Base-by-base conservation (phyloP, 1,139 yeast species). In the Neolecta irregularis region DNA sequence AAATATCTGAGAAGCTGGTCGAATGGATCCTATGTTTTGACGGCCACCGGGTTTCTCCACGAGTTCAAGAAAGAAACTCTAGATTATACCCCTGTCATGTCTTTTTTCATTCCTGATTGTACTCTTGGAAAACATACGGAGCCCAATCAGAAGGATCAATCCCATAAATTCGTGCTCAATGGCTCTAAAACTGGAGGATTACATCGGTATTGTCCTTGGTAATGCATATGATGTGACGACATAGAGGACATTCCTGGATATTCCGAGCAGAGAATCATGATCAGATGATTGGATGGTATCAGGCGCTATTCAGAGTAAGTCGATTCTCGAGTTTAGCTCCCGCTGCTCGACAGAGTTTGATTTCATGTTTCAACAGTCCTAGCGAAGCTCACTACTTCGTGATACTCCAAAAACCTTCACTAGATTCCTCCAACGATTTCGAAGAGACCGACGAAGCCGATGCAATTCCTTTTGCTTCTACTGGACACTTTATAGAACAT, bases 1-100 rank as follows among this genome's bases (percentile, higher is more conserved):
- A 88, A 85, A 60, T 83, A 73, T 53, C 64, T 88, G 45, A 85
- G 83, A 60, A 77, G 88, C 20, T 91, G 83, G 56, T 72, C 93
- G 4, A 69, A 74, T 46, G 93, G 92, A 4, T 88, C 80, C 73
- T 91, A 83, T 53, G 93, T 88, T 21, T 62, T 88, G 46, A 83
- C 98, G 1, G 78, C 95, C 39, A 72, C 74, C 40, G 31, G 41
- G 5, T 85, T 71, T 50, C 61, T 88, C 40, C 96, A 88, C 53
- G 98, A 88, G 57, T 80, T 88, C 57, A 85, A 83, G 58, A 63
- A 85, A 1, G 57, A 71, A 5, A 94, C 85, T 55, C 67, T 93
- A 38, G 95, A 85, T 53, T 72, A 79, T 38, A 54, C 65, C n/a
- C 98, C 98, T 1, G 75, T 79, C 12, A 74, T 81, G 77, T 83